phyloP scores from a whole-genome alignment of 2,329 filamentous ascomycete genomes.

The Zymoseptoria pseudotritici region DNA sequence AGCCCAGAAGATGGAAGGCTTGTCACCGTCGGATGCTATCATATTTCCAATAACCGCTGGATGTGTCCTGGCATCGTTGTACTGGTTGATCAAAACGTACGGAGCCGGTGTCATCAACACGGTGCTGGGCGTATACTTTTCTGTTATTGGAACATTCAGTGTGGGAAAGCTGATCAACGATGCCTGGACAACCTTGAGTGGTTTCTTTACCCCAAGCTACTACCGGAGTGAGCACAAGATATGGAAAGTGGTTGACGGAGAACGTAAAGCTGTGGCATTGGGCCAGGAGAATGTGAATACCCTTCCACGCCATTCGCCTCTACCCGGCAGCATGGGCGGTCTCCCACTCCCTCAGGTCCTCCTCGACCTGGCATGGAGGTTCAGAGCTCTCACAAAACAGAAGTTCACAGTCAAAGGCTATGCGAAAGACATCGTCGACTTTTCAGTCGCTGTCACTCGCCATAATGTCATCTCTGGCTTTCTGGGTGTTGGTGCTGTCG shows the following conservation, averaged over 20 bases:
- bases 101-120: slow-evolving; percentile 76
- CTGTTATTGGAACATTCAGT: slow-evolving; percentile 68
- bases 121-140: slow-evolving; percentile 77
- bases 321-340: slow-evolving; percentile 44
- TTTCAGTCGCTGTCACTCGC: slow-evolving; percentile 45
- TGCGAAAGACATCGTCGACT: slow-evolving; percentile 37
- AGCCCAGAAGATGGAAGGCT: slow-evolving; percentile 55
- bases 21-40: slow-evolving; percentile 72
- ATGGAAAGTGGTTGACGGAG: slow-evolving; percentile 40
- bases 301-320: slow-evolving; percentile 37
- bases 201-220: slow-evolving; percentile 64
- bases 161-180: slow-evolving; percentile 70
- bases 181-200: slow-evolving; percentile 53
- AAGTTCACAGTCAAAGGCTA: slow-evolving; percentile 47
- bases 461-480: slow-evolving; percentile 52
- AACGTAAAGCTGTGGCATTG: slow-evolving; percentile 27
- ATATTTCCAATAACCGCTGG: slow-evolving; percentile 76
- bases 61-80: slow-evolving; percentile 63
- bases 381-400: slow-evolving; percentile 42
- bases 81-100: slow-evolving; percentile 84
- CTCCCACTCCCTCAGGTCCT: slow-evolving; percentile 38
- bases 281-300: slow-evolving; percentile 2
- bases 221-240: slow-evolving; percentile 50
- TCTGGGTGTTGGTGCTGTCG: slow-evolving; percentile 47
- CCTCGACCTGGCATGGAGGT: slow-evolving; percentile 39